Conservation (phyloP, 768 basidiomycete species). For the Phylloporus sp. region DNA sequence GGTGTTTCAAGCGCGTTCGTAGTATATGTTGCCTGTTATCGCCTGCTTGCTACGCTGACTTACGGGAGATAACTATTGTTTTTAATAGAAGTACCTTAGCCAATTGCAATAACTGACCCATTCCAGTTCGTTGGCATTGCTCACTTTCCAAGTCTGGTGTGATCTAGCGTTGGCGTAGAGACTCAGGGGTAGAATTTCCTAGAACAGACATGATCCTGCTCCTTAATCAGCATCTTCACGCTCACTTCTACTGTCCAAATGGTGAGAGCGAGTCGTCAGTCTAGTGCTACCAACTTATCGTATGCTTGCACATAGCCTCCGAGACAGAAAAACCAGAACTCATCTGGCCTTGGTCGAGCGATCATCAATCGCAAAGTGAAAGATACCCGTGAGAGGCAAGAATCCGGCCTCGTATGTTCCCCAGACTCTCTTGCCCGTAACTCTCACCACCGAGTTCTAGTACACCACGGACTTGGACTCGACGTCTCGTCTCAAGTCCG, state of each 20-base stretch:
- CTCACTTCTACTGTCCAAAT: slow-evolving; percentile 1
- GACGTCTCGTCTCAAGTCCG: slow-evolving; percentile 70
- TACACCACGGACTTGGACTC: slow-evolving; percentile 72
- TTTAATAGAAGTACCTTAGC: slow-evolving; percentile 18
- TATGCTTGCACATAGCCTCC: slow-evolving; percentile 38
- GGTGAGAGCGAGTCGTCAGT: slow-evolving; percentile 4
- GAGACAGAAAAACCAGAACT: slow-evolving; percentile 57
- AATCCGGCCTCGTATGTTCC: slow-evolving; percentile 57
- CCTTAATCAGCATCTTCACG: slow-evolving; percentile 21
- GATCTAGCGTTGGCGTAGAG: no score
- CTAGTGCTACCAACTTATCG: not conserved
- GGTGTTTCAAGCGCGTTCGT: slow-evolving; percentile 48
- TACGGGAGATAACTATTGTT: not conserved
- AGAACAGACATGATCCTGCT: slow-evolving; percentile 2
- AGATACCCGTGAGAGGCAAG: slow-evolving; percentile 31
- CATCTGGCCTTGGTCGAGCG: slow-evolving; percentile 86
- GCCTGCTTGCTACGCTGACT: slow-evolving; percentile 11
- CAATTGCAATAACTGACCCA: slow-evolving; percentile 1
- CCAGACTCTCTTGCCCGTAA: not conserved
- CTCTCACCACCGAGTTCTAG: slow-evolving; percentile 32
- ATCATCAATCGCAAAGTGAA: slow-evolving; percentile 85
- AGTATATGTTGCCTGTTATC: slow-evolving; percentile 1
- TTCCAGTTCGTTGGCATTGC: no score
- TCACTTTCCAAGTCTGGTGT: no score
- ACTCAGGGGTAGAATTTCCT: slow-evolving; percentile 13